Percentiles rank a stretch among this genome's conserved stretches.
phyloP scores from a whole-genome alignment of 2,329 filamentous ascomycete species.

The Microdochium paspali region DNA sequence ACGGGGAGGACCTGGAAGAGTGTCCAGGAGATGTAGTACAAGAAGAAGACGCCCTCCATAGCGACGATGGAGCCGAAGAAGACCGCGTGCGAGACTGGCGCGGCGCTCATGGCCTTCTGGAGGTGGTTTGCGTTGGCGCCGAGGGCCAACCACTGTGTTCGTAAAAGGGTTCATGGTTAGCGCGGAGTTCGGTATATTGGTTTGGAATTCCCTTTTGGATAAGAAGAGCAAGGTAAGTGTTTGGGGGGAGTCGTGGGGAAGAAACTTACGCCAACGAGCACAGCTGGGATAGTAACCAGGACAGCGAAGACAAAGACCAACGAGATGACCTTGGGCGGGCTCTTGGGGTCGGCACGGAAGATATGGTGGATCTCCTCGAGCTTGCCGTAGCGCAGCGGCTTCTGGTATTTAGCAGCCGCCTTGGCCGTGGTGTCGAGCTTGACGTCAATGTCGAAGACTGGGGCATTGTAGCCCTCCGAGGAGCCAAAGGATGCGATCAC shows the following conservation, averaged over 20 bases:
- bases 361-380: slow-evolving; percentile 81
- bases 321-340: slow-evolving; percentile 71
- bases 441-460: slow-evolving; percentile 66
- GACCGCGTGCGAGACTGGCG: slow-evolving; percentile 70
- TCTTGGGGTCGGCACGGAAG: slow-evolving; percentile 73
- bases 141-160: slow-evolving; percentile 67
- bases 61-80: slow-evolving; percentile 83
- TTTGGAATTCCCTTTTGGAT: too few relatives aligned
- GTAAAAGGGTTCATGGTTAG: slow-evolving; percentile 8
- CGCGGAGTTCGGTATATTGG: too few relatives aligned
- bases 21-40: slow-evolving; percentile 90
- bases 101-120: slow-evolving; percentile 61
- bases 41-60: slow-evolving; percentile 86
- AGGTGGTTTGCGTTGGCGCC: slow-evolving; percentile 79
- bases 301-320: slow-evolving; percentile 68
- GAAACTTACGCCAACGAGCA: slow-evolving; percentile 60
- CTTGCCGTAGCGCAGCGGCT: slow-evolving; percentile 75
- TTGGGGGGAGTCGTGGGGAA: too few relatives aligned
- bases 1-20: slow-evolving; percentile 81
- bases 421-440: slow-evolving; percentile 52
- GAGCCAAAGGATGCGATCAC: slow-evolving; percentile 81
- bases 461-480: slow-evolving; percentile 54
- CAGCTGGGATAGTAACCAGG: slow-evolving; percentile 59
- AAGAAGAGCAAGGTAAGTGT: too few relatives aligned
- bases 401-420: slow-evolving; percentile 49